Evolutionary conservation across 441 rosid genomes (phyloP).

Genomic region (Pelargonium myrrhifolium): DNA sequence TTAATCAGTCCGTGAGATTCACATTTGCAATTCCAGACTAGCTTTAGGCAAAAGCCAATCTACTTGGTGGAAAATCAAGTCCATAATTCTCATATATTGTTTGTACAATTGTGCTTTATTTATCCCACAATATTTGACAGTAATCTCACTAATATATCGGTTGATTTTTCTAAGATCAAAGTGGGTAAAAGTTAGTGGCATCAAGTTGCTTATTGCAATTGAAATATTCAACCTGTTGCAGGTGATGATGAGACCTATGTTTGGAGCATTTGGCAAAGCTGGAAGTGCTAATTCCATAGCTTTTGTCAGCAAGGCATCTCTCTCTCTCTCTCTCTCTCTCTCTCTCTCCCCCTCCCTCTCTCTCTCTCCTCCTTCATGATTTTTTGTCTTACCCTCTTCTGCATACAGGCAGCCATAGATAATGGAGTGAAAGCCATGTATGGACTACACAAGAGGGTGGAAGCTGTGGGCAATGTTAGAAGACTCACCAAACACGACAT

Average conservation of each 20-base stretch:
- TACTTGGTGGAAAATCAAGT: neutral
- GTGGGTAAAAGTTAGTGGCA: neutral
- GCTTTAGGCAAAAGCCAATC: neutral
- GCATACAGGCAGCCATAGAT: constrained; percentile 47
- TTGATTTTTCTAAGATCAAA: neutral
- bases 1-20: neutral
- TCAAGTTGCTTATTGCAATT: constrained; percentile 11
- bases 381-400: neutral
- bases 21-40: neutral
- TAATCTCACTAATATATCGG: neutral
- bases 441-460: constrained; percentile 63
- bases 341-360: too few relatives aligned
- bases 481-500: constrained; percentile 69
- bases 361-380: too few relatives aligned
- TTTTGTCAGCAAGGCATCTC: constrained; percentile 79
- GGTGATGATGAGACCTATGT: constrained; percentile 91
- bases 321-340: constrained; percentile 12
- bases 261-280: constrained; percentile 88
- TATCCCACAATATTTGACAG: neutral
- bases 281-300: constrained; percentile 73
- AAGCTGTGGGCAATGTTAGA: constrained; percentile 64
- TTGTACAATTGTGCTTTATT: neutral
- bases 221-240: constrained; percentile 23
- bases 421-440: constrained; percentile 47
- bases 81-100: too few relatives aligned